These are phyloP conservation scores for Closterium sp. DNA, from an alignment of 139 green algal species.

Conservation along the genomic window DNA sequence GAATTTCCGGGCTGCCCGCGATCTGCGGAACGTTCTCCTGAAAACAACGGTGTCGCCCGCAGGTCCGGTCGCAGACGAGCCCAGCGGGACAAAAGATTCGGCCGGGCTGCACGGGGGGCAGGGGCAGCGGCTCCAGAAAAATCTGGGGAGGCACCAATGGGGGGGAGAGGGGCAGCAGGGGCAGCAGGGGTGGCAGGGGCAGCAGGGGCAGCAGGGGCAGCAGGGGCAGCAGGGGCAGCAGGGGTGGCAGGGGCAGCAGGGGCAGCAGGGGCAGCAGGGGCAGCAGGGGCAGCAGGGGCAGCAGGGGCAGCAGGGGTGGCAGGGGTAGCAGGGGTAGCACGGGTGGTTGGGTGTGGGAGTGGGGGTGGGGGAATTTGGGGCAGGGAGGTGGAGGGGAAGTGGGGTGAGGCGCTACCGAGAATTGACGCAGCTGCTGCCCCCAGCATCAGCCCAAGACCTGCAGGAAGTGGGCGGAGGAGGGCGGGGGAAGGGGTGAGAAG, in stretches of 20 bases:
- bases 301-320: no score
- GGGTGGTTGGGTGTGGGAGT: no score
- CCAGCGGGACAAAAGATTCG: neutral
- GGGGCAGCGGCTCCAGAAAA: neutral
- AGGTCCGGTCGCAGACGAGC: neutral
- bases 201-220: neutral
- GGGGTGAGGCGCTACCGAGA: no score
- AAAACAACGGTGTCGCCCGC: neutral
- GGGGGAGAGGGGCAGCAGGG: neutral
- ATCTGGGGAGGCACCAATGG: neutral
- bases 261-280: neutral
- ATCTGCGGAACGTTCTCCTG: neutral
- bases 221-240: no score
- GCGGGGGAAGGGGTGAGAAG: neutral
- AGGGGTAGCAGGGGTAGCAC: no score
- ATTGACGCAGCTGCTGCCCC: no score
- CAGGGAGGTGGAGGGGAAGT: neutral
- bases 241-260: neutral
- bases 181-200: neutral
- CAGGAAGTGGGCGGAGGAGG: no score
- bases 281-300: neutral
- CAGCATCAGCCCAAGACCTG: no score
- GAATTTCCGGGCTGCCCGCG: neutral
- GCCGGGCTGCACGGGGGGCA: neutral
- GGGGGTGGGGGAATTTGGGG: no score